phyloP scores from a whole-genome alignment of 108 stramenopile genomes.

The Pseudonitzschia multiseries region DNA sequence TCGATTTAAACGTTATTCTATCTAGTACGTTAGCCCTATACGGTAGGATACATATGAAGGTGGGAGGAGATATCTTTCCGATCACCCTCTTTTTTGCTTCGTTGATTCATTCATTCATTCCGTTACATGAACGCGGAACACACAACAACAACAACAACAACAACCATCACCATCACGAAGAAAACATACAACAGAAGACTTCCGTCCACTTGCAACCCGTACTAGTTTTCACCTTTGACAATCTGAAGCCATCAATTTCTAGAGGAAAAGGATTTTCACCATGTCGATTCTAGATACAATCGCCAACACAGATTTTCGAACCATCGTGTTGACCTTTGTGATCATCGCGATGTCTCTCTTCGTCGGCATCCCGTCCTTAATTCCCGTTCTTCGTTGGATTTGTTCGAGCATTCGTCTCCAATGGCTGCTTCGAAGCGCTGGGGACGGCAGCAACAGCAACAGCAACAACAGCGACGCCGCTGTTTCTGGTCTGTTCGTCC shows the following conservation, averaged over 20 bases:
- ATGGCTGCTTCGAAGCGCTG: neutral
- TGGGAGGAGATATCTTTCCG: too few species aligned
- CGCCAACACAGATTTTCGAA: neutral
- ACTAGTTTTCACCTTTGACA: too few species aligned
- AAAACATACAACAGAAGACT: too few species aligned
- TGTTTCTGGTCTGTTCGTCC: conserved; percentile 41
- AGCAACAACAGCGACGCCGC: neutral
- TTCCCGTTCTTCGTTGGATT: neutral
- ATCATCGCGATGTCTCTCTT: neutral
- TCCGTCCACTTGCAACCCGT: too few species aligned
- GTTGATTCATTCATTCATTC: too few species aligned
- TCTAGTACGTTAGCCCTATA: too few species aligned
- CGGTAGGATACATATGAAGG: too few species aligned
- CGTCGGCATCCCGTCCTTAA: neutral
- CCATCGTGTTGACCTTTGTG: neutral
- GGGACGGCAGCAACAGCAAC: neutral
- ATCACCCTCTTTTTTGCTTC: too few species aligned
- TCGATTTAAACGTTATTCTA: too few species aligned
- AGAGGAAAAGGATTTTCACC: neutral
- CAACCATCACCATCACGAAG: too few species aligned
- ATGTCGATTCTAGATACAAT: neutral
- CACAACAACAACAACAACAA: too few species aligned
- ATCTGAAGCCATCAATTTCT: neutral
- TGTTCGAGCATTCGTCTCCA: neutral
- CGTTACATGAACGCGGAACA: too few species aligned